A percentile compares a stretch with the other conserved stretches of the same genome.
Conservation (phyloP, 1,284 basidiomycete genomes). For the Tetrapyrgos nigripes region DNA sequence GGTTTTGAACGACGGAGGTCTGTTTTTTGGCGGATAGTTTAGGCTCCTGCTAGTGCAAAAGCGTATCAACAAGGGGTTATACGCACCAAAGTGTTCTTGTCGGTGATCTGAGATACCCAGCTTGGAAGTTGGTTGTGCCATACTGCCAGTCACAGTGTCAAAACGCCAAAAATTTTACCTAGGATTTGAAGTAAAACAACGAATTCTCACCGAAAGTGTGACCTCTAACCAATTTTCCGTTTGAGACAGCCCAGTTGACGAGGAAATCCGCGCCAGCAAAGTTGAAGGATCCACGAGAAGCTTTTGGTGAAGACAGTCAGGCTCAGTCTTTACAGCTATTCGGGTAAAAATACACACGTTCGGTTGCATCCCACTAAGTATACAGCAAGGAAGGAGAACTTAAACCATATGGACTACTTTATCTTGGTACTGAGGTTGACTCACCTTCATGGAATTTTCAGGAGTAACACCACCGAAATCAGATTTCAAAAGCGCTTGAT, state of each 20-base stretch:
- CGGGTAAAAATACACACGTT: constrained; percentile 15
- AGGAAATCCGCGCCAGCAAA: constrained; percentile 48
- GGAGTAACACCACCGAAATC: constrained; percentile 45
- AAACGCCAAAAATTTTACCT: no score
- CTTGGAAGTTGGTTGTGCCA: constrained; percentile 57
- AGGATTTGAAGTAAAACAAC: neutral
- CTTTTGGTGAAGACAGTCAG: constrained; percentile 16
- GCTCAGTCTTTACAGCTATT: neutral
- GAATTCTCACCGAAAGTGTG: constrained; percentile 47
- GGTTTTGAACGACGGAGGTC: constrained; percentile 47
- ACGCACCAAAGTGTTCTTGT: constrained; percentile 38
- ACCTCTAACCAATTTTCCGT: constrained; percentile 53
- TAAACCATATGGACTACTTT: no score
- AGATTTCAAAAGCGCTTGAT: constrained; percentile 35
- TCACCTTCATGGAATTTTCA: constrained; percentile 42
- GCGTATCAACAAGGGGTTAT: neutral
- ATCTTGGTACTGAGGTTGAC: neutral
- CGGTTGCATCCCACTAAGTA: constrained; percentile 28
- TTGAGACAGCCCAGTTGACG: constrained; percentile 52
- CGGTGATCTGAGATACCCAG: constrained; percentile 46
- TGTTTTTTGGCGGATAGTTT: constrained; percentile 9
- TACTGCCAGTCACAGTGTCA: constrained; percentile 28
- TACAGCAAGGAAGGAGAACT: neutral
- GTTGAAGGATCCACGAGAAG: constrained; percentile 41
- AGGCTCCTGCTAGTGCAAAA: neutral